A percentile compares a stretch with the other conserved stretches of the same genome.
phyloP scores from a whole-genome alignment of 805 yeast species.

The Wickerhamomyces sydowiorum region DNA sequence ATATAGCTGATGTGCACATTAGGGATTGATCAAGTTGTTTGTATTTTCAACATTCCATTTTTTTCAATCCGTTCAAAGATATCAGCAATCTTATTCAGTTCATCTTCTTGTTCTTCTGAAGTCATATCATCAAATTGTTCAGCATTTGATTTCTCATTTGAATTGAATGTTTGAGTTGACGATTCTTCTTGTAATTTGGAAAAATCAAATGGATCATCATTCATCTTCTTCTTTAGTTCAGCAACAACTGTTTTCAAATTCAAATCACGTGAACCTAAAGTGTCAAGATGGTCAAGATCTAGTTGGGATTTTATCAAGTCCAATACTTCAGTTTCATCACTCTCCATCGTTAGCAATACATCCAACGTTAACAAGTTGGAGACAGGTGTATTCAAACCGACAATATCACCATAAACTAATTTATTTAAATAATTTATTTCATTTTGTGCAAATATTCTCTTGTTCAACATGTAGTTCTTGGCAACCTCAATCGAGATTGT shows the following conservation, averaged over 20 bases:
- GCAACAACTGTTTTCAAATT: constrained; percentile 8
- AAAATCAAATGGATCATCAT: not conserved
- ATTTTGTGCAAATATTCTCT: constrained; percentile 16
- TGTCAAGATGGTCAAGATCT: constrained; percentile 5
- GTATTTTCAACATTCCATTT: constrained; percentile 21
- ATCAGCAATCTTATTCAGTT: constrained; percentile 19
- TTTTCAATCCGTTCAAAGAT: constrained; percentile 19
- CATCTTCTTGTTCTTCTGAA: constrained; percentile 21
- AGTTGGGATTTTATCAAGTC: constrained; percentile 11
- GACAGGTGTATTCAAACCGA: constrained; percentile 6
- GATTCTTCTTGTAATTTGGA: not conserved
- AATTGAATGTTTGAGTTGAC: not conserved
- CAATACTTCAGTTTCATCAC: constrained; percentile 26
- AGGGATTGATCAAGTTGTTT: constrained; percentile 18
- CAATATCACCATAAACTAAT: not conserved
- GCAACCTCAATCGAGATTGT: constrained; percentile 17
- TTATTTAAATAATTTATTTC: constrained; percentile 15
- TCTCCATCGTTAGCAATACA: constrained; percentile 21
- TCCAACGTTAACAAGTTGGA: constrained; percentile 13
- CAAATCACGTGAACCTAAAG: constrained; percentile 10
- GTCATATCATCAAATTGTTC: constrained; percentile 18
- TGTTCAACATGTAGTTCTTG: constrained; percentile 23
- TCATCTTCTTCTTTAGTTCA: constrained; percentile 3
- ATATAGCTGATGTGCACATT: not conserved
- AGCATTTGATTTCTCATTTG: not conserved